phyloP scores from a whole-genome alignment of 768 basidiomycete species.

The Symmetrospora coprosmae region DNA sequence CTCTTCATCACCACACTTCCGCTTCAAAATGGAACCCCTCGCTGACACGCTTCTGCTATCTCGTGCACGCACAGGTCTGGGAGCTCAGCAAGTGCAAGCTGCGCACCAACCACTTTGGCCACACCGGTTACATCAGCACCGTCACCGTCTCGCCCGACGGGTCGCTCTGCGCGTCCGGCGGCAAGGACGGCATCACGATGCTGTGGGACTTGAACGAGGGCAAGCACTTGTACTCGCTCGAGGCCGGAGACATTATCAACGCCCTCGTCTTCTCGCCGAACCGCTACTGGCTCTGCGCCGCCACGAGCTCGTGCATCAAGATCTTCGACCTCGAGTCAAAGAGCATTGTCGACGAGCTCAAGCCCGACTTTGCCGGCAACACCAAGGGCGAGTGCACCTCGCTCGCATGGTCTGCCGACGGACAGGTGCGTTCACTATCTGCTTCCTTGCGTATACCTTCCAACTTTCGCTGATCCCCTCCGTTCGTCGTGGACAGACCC shows the following conservation, averaged over 20 bases:
- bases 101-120: slow-evolving; percentile 99
- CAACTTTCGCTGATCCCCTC: neutral
- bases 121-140: slow-evolving; percentile 98
- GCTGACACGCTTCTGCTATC: slow-evolving; percentile 12
- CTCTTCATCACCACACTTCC: neutral
- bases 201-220: slow-evolving; percentile 99
- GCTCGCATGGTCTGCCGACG: slow-evolving; percentile 96
- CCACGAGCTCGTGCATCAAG: slow-evolving; percentile 91
- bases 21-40: neutral
- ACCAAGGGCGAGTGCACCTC: slow-evolving; percentile 75
- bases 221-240: slow-evolving; percentile 99
- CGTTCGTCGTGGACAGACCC: slow-evolving; percentile 45
- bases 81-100: slow-evolving; percentile 99
- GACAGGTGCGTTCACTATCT: slow-evolving; percentile 39
- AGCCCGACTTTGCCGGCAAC: slow-evolving; percentile 76
- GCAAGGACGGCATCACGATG: slow-evolving; percentile 68
- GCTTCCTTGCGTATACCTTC: neutral
- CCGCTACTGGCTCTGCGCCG: slow-evolving; percentile 98
- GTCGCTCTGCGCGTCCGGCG: slow-evolving; percentile 94
- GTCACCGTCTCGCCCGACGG: slow-evolving; percentile 97
- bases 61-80: slow-evolving; percentile 67
- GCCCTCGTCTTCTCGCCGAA: slow-evolving; percentile 99
- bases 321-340: slow-evolving; percentile 99
- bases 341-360: slow-evolving; percentile 97
- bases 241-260: slow-evolving; percentile 96